These are phyloP conservation scores for Aspergillus tanneri DNA, from an alignment of 2,329 filamentous ascomycete species.

Conservation along the genomic window DNA sequence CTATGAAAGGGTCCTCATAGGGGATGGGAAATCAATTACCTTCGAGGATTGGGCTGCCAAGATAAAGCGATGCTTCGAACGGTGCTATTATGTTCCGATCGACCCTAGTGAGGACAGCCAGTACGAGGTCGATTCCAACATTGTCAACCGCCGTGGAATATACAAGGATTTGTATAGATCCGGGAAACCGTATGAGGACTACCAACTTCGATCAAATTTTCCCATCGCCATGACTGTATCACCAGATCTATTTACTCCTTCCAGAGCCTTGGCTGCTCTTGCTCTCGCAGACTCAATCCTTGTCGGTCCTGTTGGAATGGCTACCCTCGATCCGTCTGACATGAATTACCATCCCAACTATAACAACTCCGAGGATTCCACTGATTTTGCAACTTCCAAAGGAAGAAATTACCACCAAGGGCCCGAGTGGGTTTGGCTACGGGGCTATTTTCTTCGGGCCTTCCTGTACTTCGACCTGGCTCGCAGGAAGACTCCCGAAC, in stretches of 20 bases:
- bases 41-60: slow-evolving; percentile 76
- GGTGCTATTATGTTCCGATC: slow-evolving; percentile 81
- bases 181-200: slow-evolving; percentile 95
- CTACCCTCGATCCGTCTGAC: slow-evolving; percentile 87
- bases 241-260: slow-evolving; percentile 76
- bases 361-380: slow-evolving; percentile 88
- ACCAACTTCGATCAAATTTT: slow-evolving; percentile 93
- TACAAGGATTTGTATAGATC: slow-evolving; percentile 97
- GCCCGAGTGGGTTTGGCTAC: slow-evolving; percentile 97
- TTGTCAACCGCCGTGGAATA: slow-evolving; percentile 89
- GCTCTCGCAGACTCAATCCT: slow-evolving; percentile 76
- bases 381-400: slow-evolving; percentile 87
- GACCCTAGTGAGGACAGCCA: slow-evolving; percentile 67
- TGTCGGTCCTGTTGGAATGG: slow-evolving; percentile 88
- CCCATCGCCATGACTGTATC: slow-evolving; percentile 94
- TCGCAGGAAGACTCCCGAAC: slow-evolving; percentile 64
- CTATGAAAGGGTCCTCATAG: slow-evolving; percentile 68
- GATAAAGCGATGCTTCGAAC: slow-evolving; percentile 84
- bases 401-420: slow-evolving; percentile 98
- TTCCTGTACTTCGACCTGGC: slow-evolving; percentile 85
- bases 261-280: slow-evolving; percentile 76
- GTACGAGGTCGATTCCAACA: slow-evolving; percentile 74
- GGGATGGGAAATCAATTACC: slow-evolving; percentile 62
- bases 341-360: slow-evolving; percentile 94
- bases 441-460: slow-evolving; percentile 90